phyloP scores from a whole-genome alignment of 495 filamentous ascomycete genomes.

The Daldinia grandis region DNA sequence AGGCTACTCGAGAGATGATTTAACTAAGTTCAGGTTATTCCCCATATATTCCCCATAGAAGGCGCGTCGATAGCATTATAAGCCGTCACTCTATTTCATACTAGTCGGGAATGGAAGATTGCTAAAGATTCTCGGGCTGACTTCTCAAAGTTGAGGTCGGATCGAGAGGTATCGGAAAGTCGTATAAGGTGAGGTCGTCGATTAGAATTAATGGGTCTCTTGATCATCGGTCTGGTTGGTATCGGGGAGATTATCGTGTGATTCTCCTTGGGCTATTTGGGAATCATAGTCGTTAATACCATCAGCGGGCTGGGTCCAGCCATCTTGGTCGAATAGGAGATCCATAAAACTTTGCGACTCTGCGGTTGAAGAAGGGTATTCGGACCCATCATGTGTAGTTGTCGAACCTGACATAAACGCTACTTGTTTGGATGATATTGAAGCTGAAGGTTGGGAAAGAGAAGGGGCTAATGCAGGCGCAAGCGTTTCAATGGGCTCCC shows the following conservation, averaged over 20 bases:
- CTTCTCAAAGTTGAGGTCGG: background rate
- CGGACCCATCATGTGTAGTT: background rate
- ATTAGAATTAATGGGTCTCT: background rate
- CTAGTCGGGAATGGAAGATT: background rate
- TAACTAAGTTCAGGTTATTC: background rate
- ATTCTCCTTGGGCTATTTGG: background rate
- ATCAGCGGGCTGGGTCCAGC: constrained; percentile 20
- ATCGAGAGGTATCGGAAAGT: background rate
- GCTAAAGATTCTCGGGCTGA: background rate
- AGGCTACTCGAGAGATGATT: background rate
- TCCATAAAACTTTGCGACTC: constrained; percentile 18
- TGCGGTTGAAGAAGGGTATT: background rate
- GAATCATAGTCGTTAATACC: background rate
- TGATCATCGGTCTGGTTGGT: background rate
- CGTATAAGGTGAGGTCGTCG: constrained; percentile 2
- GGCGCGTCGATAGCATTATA: too few relatives aligned
- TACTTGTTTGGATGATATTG: background rate
- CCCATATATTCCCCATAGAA: too few relatives aligned
- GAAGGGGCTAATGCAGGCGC: constrained; percentile 4
- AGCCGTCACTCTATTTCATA: too few relatives aligned
- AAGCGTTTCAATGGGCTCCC: constrained; percentile 18
- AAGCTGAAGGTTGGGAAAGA: background rate
- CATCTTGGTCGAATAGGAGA: constrained; percentile 24
- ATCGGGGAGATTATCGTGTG: too few relatives aligned
- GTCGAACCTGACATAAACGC: background rate